phyloP scores from a whole-genome alignment of 306 rosid genomes.

The Ziziphus jujuba region DNA sequence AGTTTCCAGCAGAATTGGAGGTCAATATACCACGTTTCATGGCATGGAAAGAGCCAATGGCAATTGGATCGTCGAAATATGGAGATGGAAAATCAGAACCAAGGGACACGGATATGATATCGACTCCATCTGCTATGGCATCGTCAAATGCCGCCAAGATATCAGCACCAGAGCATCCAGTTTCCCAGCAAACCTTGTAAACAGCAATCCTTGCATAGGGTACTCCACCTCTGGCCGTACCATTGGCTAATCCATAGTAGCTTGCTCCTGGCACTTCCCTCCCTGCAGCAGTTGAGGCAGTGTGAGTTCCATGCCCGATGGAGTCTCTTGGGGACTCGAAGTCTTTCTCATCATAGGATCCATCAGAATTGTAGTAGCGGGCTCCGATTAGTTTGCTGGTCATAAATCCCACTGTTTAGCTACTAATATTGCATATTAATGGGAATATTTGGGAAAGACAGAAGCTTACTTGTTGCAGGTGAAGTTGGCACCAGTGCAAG shows the following conservation, averaged over 20 bases:
- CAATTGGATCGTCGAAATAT: conserved; percentile 24
- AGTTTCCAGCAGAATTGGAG: conserved; percentile 34
- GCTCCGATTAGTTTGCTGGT: conserved; percentile 40
- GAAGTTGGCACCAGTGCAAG: conserved; percentile 32
- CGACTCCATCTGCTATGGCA: conserved; percentile 37
- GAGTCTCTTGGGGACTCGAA: conserved; percentile 37
- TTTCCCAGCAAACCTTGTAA: conserved; percentile 34
- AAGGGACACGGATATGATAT: conserved; percentile 28
- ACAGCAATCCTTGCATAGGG: conserved; percentile 33
- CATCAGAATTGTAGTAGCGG: conserved; percentile 19
- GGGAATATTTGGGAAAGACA: too few species aligned
- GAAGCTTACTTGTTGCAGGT: conserved; percentile 40
- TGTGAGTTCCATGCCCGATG: conserved; percentile 33
- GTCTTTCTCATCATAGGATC: conserved; percentile 3
- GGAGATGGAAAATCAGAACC: background rate
- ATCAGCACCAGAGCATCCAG: conserved; percentile 17
- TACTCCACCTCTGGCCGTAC: conserved; percentile 34
- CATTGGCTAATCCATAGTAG: conserved; percentile 32
- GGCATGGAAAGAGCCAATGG: conserved; percentile 38
- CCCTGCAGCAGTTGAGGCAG: conserved; percentile 40
- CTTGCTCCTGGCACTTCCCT: conserved; percentile 25
- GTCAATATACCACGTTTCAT: conserved; percentile 30
- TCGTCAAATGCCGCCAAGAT: conserved; percentile 34
- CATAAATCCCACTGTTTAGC: too few species aligned
- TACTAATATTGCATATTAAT: background rate